A percentile compares a stretch with the other conserved stretches of the same genome.
Evolutionary conservation across 331 rosid genomes (phyloP).

Genomic region (Spiraea crenata): DNA sequence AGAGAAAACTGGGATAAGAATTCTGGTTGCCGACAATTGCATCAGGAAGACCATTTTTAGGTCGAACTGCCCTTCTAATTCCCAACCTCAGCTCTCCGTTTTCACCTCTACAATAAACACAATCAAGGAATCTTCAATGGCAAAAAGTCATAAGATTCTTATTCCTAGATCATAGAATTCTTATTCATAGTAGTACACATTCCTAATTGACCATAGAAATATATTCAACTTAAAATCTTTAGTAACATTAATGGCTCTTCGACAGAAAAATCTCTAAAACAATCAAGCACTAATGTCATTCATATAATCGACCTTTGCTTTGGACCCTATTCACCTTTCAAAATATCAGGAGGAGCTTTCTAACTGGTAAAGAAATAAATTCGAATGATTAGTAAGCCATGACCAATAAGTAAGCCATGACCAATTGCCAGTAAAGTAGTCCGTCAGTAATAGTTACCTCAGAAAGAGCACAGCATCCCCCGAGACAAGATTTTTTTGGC

Average conservation of each 20-base stretch:
- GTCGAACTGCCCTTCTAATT: conserved; percentile 85
- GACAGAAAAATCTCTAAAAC: background rate
- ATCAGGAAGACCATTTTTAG: conserved; percentile 84
- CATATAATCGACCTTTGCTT: background rate
- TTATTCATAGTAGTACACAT: background rate
- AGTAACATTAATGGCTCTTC: background rate
- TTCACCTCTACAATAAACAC: conserved; percentile 62
- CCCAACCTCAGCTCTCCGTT: conserved; percentile 93
- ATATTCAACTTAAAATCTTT: background rate
- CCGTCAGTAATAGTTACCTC: conserved; percentile 39
- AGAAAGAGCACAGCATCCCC: conserved; percentile 98
- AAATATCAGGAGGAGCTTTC: background rate
- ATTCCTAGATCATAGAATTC: background rate
- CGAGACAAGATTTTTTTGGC: conserved; percentile 91
- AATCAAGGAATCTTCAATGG: background rate
- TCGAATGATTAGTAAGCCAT: conserved; percentile 1
- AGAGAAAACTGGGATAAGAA: conserved; percentile 56
- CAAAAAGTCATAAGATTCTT: background rate
- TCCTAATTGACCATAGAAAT: background rate
- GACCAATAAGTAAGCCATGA: background rate
- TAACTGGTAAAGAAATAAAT: background rate
- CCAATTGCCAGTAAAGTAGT: background rate
- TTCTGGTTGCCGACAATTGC: conserved; percentile 68
- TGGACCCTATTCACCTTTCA: background rate
- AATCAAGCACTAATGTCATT: background rate